Conservation (phyloP, 352 stramenopile species). For the Albugo laibachii region DNA sequence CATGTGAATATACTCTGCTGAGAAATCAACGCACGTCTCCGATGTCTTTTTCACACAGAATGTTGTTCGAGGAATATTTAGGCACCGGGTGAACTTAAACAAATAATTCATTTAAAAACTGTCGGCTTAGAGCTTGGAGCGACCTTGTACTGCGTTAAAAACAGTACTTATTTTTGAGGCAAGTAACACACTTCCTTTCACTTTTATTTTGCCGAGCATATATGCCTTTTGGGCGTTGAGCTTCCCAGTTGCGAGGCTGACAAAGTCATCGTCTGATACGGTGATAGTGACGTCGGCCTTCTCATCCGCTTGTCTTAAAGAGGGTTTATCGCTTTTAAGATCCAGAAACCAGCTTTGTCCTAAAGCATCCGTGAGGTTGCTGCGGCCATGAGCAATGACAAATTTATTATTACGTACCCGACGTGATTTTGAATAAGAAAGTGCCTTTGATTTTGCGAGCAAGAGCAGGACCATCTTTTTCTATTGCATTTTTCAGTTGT, state of each 20-base stretch:
- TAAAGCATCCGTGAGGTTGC: neutral
- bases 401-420: slow-evolving; percentile 18
- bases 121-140: slow-evolving; percentile 40
- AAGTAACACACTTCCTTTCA: slow-evolving; percentile 90
- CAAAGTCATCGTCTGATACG: slow-evolving; percentile 54
- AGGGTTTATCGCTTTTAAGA: slow-evolving; percentile 35
- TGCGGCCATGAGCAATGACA: neutral
- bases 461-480: slow-evolving; percentile 27
- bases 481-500: slow-evolving; percentile 33
- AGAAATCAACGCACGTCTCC: neutral
- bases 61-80: neutral
- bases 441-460: slow-evolving; percentile 64
- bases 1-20: too few species aligned
- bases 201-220: slow-evolving; percentile 90
- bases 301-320: slow-evolving; percentile 38
- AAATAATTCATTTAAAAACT: too few species aligned
- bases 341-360: slow-evolving; percentile 32
- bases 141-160: slow-evolving; percentile 76
- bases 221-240: slow-evolving; percentile 88
- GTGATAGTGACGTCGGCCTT: slow-evolving; percentile 65
- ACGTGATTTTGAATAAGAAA: slow-evolving; percentile 61
- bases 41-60: neutral
- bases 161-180: slow-evolving; percentile 89
- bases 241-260: slow-evolving; percentile 64
- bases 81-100: neutral